phyloP scores from a whole-genome alignment of 1,284 basidiomycete genomes.

The Rhodotorula sp. region DNA sequence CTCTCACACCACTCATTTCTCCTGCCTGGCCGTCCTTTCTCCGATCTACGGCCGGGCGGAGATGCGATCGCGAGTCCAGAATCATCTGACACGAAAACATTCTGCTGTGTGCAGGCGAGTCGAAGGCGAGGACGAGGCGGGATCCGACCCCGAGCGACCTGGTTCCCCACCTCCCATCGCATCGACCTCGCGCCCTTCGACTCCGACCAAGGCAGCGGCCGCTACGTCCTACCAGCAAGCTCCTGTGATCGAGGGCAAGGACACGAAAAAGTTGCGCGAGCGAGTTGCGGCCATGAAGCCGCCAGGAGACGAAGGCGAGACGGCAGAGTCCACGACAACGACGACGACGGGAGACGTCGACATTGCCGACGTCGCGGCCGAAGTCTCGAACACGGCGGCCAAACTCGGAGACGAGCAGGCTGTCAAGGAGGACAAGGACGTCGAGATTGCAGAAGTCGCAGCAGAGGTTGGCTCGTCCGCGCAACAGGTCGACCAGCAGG shows the following conservation, averaged over 20 bases:
- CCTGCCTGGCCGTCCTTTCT: not conserved
- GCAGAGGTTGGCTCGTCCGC: conserved; percentile 30
- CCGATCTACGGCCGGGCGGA: not conserved
- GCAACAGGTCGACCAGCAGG: conserved; percentile 7
- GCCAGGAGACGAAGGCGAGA: conserved; percentile 15
- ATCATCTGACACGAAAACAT: too few relatives aligned
- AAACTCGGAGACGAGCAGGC: conserved; percentile 22
- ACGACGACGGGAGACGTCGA: conserved; percentile 19
- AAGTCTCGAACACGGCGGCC: conserved; percentile 23
- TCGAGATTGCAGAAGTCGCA: conserved; percentile 36
- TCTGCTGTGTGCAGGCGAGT: conserved; percentile 1
- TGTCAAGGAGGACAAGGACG: conserved; percentile 15
- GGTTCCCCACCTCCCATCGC: conserved; percentile 18
- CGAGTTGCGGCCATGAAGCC: conserved; percentile 36
- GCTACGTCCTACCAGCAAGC: not conserved
- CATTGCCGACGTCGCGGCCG: conserved; percentile 24
- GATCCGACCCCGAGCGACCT: conserved; percentile 8
- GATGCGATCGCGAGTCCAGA: too few relatives aligned
- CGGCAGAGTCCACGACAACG: not conserved
- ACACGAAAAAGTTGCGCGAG: conserved; percentile 34
- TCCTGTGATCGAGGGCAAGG: conserved; percentile 30
- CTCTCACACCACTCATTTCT: not conserved
- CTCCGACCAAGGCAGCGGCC: not conserved
- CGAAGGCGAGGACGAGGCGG: conserved; percentile 11
- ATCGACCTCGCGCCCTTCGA: conserved; percentile 14